Evolutionary conservation across 192 early-diverging fungal species (phyloP).

Genomic region (Chytriomyces hyalinus): DNA sequence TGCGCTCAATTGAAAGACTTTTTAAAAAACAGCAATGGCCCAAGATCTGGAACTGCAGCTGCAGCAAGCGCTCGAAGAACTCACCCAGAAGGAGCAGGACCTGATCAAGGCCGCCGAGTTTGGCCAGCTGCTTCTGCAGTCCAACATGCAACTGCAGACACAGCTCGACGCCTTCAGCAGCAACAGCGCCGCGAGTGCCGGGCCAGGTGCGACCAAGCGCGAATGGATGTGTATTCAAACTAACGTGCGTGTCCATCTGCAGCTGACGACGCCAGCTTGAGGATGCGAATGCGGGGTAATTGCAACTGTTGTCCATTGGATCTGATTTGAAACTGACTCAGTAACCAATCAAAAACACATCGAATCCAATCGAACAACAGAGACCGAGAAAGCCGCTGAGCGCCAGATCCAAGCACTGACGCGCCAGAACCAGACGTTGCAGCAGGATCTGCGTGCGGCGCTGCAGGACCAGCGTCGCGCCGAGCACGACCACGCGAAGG

Average conservation of each 20-base stretch:
- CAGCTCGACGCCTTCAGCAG: neutral
- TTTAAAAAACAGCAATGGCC: neutral
- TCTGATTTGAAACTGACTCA: neutral
- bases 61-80: conserved; percentile 7
- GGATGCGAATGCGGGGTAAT: neutral
- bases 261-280: neutral
- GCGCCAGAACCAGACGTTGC: conserved; percentile 16
- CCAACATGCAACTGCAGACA: conserved; percentile 11
- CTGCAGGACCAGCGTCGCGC: conserved; percentile 39
- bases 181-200: neutral
- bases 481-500: conserved; percentile 37
- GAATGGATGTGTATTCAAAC: neutral
- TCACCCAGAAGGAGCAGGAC: conserved; percentile 19
- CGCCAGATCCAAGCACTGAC: conserved; percentile 17
- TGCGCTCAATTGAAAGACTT: neutral
- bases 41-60: conserved; percentile 6
- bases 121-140: conserved; percentile 16
- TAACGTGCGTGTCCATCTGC: neutral
- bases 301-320: neutral
- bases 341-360: neutral
- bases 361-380: neutral
- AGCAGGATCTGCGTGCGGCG: conserved; percentile 2
- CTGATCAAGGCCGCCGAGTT: conserved; percentile 29
- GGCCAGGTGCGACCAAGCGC: neutral
- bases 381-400: conserved; percentile 32